Conservation (phyloP, 192 early-diverging fungal species). For the Chytriomyces sp. region DNA sequence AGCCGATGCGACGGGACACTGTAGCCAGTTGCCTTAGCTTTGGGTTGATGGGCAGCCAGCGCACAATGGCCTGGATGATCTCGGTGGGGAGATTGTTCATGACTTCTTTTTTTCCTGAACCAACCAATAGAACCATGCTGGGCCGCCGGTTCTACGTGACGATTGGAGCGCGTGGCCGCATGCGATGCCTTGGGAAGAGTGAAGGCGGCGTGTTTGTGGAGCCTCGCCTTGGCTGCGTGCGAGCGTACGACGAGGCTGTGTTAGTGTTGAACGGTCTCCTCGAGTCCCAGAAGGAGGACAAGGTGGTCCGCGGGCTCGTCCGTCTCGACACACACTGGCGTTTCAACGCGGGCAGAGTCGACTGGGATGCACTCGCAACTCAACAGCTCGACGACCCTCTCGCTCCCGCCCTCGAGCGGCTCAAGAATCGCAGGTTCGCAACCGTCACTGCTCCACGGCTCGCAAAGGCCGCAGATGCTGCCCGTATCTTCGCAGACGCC, state of each 20-base stretch:
- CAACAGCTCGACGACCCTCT: not conserved
- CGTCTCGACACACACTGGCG: constrained; percentile 10
- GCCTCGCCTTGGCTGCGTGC: constrained; percentile 6
- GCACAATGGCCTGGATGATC: too few relatives aligned
- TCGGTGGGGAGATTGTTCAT: too few relatives aligned
- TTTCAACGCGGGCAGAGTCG: constrained; percentile 18
- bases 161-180: not conserved
- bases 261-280: too few relatives aligned
- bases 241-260: constrained; percentile 24
- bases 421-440: constrained; percentile 41
- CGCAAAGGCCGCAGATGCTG: constrained; percentile 28
- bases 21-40: too few relatives aligned
- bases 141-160: not conserved
- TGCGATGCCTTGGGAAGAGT: not conserved
- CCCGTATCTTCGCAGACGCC: constrained; percentile 41
- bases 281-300: not conserved
- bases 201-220: not conserved
- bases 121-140: not conserved
- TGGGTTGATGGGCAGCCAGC: too few relatives aligned
- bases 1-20: too few relatives aligned
- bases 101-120: too few relatives aligned
- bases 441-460: constrained; percentile 32
- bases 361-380: not conserved
- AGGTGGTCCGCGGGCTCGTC: constrained; percentile 7
- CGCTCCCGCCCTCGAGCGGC: constrained; percentile 27